Percentiles rank a stretch among this genome's conserved stretches.
Conservation (phyloP, 2,329 filamentous ascomycete species). For the Botrytis galanthina region DNA sequence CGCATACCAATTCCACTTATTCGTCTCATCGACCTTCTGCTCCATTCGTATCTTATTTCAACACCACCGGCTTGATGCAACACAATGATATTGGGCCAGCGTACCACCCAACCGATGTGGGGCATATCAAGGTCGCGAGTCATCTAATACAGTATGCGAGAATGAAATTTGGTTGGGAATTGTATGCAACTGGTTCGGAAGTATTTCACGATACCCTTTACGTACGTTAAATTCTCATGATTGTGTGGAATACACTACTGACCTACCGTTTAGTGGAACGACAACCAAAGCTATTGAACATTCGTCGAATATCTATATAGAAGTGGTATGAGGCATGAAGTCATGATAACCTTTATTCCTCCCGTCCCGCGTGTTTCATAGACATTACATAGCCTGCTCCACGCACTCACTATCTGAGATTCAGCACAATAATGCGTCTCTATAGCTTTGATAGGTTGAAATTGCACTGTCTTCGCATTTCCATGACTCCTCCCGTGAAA, state of each 20-base stretch:
- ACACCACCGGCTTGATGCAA: constrained; percentile 58
- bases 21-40: constrained; percentile 34
- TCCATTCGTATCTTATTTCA: constrained; percentile 59
- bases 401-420: not conserved
- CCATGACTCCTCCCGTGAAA: not conserved
- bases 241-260: not conserved
- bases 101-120: constrained; percentile 60
- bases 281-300: constrained; percentile 11
- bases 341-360: constrained; percentile 9
- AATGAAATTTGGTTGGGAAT: constrained; percentile 54
- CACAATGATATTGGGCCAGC: constrained; percentile 60
- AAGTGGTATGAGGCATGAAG: not conserved
- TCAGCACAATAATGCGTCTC: not conserved
- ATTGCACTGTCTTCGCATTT: not conserved
- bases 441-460: not conserved
- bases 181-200: constrained; percentile 55
- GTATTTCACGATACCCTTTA: constrained; percentile 50
- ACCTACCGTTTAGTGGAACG: constrained; percentile 5
- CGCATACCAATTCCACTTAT: constrained; percentile 41
- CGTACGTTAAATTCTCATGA: constrained; percentile 2
- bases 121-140: constrained; percentile 59
- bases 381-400: constrained; percentile 6
- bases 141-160: constrained; percentile 58
- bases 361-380: not conserved
- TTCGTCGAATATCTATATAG: not conserved